Conservation (phyloP, 345 rosid species). For the Hibiscus trionum region DNA sequence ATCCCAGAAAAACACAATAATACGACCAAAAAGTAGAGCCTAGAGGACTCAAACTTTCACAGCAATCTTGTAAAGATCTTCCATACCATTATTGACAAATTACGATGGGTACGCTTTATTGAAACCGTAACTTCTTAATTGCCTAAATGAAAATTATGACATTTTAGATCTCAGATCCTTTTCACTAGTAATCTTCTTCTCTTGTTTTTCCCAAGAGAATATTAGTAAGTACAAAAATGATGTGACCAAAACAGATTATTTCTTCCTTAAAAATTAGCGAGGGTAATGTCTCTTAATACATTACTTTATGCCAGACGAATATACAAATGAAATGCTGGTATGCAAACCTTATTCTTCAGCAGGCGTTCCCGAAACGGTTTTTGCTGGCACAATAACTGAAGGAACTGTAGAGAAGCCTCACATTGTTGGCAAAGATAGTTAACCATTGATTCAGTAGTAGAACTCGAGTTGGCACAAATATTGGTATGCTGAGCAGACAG, state of each 20-base stretch:
- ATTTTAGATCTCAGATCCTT: not conserved
- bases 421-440: slow-evolving; percentile 76
- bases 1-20: not conserved
- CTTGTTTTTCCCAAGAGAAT: not conserved
- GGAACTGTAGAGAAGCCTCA: slow-evolving; percentile 90
- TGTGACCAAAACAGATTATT: not conserved
- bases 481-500: slow-evolving; percentile 37
- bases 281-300: not conserved
- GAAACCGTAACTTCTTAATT: not conserved
- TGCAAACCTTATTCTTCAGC: slow-evolving; percentile 71
- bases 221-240: not conserved
- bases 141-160: slow-evolving; percentile 6
- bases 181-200: not conserved
- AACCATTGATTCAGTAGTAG: slow-evolving; percentile 34
- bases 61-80: slow-evolving; percentile 1
- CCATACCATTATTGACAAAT: not conserved
- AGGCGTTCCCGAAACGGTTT: slow-evolving; percentile 71
- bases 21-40: not conserved
- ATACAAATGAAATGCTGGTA: slow-evolving; percentile 7
- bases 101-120: not conserved
- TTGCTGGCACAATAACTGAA: slow-evolving; percentile 82
- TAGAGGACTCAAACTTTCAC: not conserved
- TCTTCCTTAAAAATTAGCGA: not conserved
- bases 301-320: not conserved
- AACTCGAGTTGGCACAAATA: slow-evolving; percentile 14